Evolutionary conservation across 1,284 basidiomycete species (phyloP).

Genomic region (Xerocomus amazonicus): DNA sequence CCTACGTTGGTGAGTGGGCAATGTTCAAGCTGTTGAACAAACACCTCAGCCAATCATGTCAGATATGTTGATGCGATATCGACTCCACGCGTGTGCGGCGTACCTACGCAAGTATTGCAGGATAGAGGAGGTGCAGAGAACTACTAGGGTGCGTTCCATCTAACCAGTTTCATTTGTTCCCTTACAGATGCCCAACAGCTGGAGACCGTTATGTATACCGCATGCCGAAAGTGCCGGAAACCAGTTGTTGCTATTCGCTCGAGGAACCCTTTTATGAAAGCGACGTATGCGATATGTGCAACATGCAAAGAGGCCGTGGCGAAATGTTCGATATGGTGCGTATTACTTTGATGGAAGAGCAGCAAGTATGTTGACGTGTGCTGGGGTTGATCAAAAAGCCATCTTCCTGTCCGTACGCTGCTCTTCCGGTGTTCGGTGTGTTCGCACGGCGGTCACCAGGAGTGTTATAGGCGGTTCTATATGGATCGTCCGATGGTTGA

Average conservation of each 20-base stretch:
- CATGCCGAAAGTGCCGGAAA: constrained; percentile 65
- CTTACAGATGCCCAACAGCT: constrained; percentile 37
- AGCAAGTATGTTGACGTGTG: constrained; percentile 2
- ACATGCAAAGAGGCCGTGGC: constrained; percentile 49
- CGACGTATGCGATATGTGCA: constrained; percentile 49
- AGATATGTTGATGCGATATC: constrained; percentile 62
- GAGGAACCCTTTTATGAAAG: constrained; percentile 30
- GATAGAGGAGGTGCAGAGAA: constrained; percentile 46
- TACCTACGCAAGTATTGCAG: constrained; percentile 64
- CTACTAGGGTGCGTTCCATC: constrained; percentile 45
- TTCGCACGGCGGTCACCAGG: constrained; percentile 71
- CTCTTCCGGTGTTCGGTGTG: constrained; percentile 71
- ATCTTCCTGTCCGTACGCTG: constrained; percentile 64
- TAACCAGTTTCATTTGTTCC: neutral
- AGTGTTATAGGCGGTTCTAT: constrained; percentile 67
- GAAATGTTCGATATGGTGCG: constrained; percentile 69
- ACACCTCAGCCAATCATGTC: neutral
- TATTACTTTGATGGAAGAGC: constrained; percentile 5
- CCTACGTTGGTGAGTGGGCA: constrained; percentile 57
- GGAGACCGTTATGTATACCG: constrained; percentile 63
- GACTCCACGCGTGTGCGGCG: constrained; percentile 60
- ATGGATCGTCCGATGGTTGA: constrained; percentile 49
- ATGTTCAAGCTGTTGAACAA: neutral
- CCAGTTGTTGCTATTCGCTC: constrained; percentile 39
- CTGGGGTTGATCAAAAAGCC: constrained; percentile 40